Conservation (phyloP, 768 basidiomycete species). For the Suillus subalutaceus region DNA sequence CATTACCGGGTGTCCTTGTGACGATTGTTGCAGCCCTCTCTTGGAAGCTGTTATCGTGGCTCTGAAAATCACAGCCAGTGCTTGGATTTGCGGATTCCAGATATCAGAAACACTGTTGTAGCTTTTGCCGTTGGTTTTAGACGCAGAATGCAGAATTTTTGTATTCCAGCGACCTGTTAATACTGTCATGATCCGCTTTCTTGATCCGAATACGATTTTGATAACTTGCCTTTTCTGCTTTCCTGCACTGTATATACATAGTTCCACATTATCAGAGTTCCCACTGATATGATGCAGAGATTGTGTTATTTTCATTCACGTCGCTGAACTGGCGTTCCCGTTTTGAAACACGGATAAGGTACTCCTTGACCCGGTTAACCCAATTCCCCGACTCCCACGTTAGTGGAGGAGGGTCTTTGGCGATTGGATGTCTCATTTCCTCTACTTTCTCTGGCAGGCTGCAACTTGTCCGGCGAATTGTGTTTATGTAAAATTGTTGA, state of each 20-base stretch:
- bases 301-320: too few species aligned
- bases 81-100: neutral
- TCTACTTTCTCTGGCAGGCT: too few species aligned
- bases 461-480: too few species aligned
- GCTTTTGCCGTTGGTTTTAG: neutral
- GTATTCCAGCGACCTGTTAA: neutral
- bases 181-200: neutral
- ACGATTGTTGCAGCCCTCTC: conserved; percentile 24
- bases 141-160: neutral
- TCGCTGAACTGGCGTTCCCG: too few species aligned
- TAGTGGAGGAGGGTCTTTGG: too few species aligned
- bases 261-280: too few species aligned
- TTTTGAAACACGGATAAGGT: too few species aligned
- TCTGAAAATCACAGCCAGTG: neutral
- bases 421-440: too few species aligned
- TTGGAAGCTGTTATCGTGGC: conserved; percentile 21
- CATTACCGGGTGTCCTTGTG: conserved; percentile 26
- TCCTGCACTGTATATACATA: neutral
- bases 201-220: neutral
- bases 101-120: neutral
- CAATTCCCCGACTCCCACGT: too few species aligned
- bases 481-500: too few species aligned
- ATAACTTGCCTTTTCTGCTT: neutral
- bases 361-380: too few species aligned
- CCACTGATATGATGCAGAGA: too few species aligned